These are phyloP conservation scores for Coniochaeta sp. DNA, from an alignment of 2,329 filamentous ascomycete genomes.

Conservation along the genomic window DNA sequence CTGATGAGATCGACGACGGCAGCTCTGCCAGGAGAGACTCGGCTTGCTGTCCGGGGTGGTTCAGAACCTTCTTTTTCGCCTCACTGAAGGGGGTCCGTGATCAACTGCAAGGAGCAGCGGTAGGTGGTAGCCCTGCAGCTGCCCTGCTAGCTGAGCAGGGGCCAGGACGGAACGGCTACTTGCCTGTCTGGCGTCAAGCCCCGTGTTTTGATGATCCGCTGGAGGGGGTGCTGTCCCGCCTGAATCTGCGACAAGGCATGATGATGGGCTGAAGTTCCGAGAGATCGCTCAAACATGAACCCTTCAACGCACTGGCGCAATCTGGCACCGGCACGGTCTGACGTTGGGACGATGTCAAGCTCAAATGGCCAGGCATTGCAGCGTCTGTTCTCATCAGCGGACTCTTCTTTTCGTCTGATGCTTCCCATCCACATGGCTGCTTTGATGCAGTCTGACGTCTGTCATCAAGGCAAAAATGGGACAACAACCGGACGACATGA, in stretches of 20 bases:
- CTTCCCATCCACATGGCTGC: neutral
- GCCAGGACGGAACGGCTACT: conserved; percentile 15
- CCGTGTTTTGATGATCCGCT: conserved; percentile 15
- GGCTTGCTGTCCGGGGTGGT: conserved; percentile 2
- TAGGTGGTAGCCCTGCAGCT: too few species aligned
- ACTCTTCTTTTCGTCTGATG: neutral
- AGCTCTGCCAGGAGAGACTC: conserved; percentile 4
- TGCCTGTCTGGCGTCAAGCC: conserved; percentile 16
- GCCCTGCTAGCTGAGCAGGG: conserved; percentile 8
- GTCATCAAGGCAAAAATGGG: too few species aligned
- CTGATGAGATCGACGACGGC: conserved; percentile 17
- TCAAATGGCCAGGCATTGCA: neutral
- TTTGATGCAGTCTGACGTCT: neutral
- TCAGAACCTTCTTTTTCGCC: neutral
- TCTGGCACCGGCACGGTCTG: conserved; percentile 2
- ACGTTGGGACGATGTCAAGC: neutral
- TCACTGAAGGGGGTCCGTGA: conserved; percentile 15
- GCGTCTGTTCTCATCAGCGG: too few species aligned
- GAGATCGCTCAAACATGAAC: conserved; percentile 3
- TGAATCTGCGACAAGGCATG: conserved; percentile 13
- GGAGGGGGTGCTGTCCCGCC: conserved; percentile 9
- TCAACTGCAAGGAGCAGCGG: conserved; percentile 17
- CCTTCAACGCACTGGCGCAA: neutral
- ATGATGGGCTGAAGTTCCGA: conserved; percentile 15
- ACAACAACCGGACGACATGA: neutral